phyloP scores from a whole-genome alignment of 345 rosid species.

The Pistacia vera region DNA sequence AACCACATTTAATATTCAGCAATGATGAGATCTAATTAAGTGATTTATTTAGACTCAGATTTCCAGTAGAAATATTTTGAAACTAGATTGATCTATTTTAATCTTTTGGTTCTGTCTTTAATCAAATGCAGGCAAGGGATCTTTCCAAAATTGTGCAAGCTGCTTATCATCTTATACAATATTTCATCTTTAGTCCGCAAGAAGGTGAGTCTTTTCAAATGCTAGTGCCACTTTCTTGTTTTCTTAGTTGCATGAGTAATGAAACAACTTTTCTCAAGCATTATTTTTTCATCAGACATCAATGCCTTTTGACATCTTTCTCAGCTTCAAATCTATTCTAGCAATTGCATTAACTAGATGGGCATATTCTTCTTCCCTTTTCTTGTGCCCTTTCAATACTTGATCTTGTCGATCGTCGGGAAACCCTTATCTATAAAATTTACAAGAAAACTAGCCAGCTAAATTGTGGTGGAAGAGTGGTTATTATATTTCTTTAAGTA shows the following conservation, averaged over 20 bases:
- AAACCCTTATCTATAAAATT: neutral
- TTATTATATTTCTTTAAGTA: neutral
- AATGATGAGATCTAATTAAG: neutral
- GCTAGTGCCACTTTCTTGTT: neutral
- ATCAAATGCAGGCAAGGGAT: slow-evolving; percentile 83
- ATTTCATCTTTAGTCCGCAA: slow-evolving; percentile 83
- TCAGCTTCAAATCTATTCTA: neutral
- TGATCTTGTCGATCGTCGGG: neutral
- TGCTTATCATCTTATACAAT: slow-evolving; percentile 78
- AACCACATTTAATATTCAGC: neutral
- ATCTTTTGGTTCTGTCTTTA: neutral
- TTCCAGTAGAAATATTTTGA: neutral
- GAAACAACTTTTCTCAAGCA: neutral
- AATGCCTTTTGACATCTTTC: neutral
- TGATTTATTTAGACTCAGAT: neutral
- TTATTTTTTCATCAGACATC: neutral
- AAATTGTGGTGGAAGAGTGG: neutral
- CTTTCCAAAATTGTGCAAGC: slow-evolving; percentile 80
- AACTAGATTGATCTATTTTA: slow-evolving; percentile 1
- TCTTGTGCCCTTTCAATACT: neutral
- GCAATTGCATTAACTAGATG: too few relatives aligned
- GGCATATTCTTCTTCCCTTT: neutral
- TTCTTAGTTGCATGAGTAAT: neutral
- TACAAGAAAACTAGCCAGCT: neutral
- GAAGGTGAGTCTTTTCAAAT: slow-evolving; percentile 60